Evolutionary conservation across 768 basidiomycete species (phyloP), one percentile per base, ranked within the genome.

Genomic region (Tricholoma sp.): DNA sequence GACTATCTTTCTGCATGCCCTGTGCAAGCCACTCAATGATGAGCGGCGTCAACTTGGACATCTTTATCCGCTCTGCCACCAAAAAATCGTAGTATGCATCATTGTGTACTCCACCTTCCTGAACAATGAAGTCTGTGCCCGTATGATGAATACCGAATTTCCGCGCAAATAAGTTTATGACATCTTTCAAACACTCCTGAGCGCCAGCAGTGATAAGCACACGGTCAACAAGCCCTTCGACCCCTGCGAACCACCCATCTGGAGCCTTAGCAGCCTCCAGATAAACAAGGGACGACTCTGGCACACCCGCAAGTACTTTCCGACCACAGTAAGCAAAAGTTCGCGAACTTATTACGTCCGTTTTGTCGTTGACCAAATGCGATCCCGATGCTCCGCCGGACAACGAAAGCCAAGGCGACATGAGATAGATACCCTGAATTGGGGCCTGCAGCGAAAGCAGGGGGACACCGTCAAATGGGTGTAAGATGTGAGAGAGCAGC

Each of bases 391-490:
- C 60, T 27, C 24, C 24, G 8, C 58, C 64, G 21, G 61, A 45
- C 27, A 74, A 63, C 43, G 59, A 61, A 6, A 67, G 63, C 76
- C 76, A 78, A 14, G 75, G 74, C 9, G 77, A 78, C 61, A 77
- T 71, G 54, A 76, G 61, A 54, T 67, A 73, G 3, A 65, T 67
- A 2, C 72, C 71, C 27, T 68, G 62, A 22, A 77, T 52, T 10
- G 68, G 65, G 6, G 55, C 45, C 9, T 60, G 39, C 12, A 71
- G 61, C 2, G 58, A 49, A 16, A 74, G 34, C 24, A 57, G 61
- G 2, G 70, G 68, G 9, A 74, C 55, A 27, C 55, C 61, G 4
- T 64, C 55, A 7, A 72, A 55, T 2, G 77, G 76, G 49, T 75
- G 75, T 2, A 76, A 63, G 24, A 73, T 60, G 53, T 75, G 71